Base-by-base conservation (phyloP, 2,329 filamentous ascomycete genomes). In the Ceratocystis harringtonii region DNA sequence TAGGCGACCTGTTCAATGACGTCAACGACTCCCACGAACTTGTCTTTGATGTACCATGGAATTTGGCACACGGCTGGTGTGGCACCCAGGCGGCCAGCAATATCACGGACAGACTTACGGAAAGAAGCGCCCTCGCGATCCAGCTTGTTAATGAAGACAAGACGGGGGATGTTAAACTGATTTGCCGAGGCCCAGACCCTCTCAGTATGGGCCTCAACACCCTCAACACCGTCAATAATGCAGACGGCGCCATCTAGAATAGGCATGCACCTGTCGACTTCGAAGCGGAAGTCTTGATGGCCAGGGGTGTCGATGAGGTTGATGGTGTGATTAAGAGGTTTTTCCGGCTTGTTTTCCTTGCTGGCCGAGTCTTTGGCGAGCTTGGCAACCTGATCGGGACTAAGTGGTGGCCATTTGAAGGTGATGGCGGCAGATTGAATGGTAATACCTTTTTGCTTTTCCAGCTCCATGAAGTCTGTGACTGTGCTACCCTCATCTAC, bases 401-500 rank as follows among this genome's bases (percentile, higher is more conserved):
- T 8, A 5, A 28, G 32, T n/a, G 65, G 86, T 5, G 94, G 94
- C 94, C 94, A 99, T 69, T 88, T 81, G 74, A 97, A 96, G 1
- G 91, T 96, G 69, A 97, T 95, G 60, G 94, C 92, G 10, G 94
- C 94, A 1, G 92, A 97, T 73, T 95, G 91, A 68, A 95, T 95
- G 2, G 90, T 95, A 71, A 95, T 95, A n/a, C 90, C 68, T 61
- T 69, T 69, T 66, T 67, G 48, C 60, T 63, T 65, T 74, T 99
- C 94, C 69, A 95, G 86, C 5, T 94, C 92, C 5, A 99, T 82
- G 70, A 97, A 99, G 76, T 99, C 94, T 2, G 94, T 99, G 6
- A 96, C 91, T 3, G 94, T 97, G 69, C 95, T 96, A 45, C 94
- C 94, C 75, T 95, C 88, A 71, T 97, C 92, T 69, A 99, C 94